Percentiles rank a stretch among this genome's conserved stretches.
These are phyloP conservation scores for Clausena lansium DNA, from an alignment of 345 rosid genomes.

Conservation along the genomic window DNA sequence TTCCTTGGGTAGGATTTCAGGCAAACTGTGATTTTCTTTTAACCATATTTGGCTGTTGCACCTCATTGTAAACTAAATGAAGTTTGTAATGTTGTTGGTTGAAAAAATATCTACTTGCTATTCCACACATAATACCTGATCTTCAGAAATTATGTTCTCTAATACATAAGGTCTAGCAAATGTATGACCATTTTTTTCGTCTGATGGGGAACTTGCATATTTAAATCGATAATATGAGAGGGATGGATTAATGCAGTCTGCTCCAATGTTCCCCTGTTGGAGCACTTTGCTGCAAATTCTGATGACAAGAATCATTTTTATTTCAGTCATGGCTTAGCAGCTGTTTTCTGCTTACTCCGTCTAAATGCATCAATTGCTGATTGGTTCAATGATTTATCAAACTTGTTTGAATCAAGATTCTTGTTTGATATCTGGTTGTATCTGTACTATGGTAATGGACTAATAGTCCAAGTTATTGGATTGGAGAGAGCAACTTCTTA, in stretches of 20 bases:
- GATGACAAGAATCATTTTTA: not conserved
- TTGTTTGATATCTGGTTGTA: not conserved
- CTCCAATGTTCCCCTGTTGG: not conserved
- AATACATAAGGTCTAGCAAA: not conserved
- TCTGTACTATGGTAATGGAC: not conserved
- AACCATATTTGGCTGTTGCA: not conserved
- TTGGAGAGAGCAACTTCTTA: not conserved
- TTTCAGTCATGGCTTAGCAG: not conserved
- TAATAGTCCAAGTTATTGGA: not conserved
- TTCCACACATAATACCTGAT: not conserved
- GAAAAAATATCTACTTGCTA: not conserved
- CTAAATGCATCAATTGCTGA: not conserved
- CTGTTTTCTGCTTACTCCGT: not conserved
- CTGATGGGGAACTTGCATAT: not conserved
- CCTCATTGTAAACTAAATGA: not conserved
- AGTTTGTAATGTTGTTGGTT: slow-evolving; percentile 6
- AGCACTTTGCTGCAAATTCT: not conserved
- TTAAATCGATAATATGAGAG: too few species aligned
- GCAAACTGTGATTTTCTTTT: slow-evolving; percentile 14
- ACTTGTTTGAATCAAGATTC: not conserved
- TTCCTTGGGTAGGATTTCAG: slow-evolving; percentile 7
- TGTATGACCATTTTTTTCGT: not conserved
- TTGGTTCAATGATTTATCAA: not conserved
- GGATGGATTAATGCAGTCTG: not conserved
- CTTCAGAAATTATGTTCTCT: not conserved